Evolutionary conservation across 2,329 filamentous ascomycete genomes (phyloP), one percentile per base, ranked within the genome.

Genomic region (Fusarium pseudocircinatum): DNA sequence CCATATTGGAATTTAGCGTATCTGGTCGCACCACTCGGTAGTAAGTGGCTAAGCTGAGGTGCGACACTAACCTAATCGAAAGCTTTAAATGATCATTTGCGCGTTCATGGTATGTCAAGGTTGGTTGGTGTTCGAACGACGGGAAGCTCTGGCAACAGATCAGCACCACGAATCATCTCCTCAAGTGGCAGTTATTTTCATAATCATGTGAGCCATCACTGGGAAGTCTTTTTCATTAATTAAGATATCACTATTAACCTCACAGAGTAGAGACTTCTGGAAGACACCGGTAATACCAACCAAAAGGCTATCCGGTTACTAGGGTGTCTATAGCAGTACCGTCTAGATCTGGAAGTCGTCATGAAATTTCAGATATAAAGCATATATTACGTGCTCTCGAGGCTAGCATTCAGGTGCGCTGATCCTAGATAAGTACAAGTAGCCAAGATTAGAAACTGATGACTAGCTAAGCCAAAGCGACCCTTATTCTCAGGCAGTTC

Each of bases 251-350:
- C 39, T 42, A 24, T 42, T 24, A 1, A 6, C 22, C 4, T 6
- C 5, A 4, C 14, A 9, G n/a, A 42, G n/a, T 3, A 42, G 14
- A 42, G 14, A 42, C n/a, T 24, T 15, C 39, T 42, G 6, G 15
- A 2, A 42, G n/a, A 42, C 13, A 24, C 9, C n/a, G 2, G 2
- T 7, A n/a, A n/a, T n/a, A 3, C 4, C n/a, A 10, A 24, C 13
- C 5, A 6, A 42, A n/a, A 16, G 14, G 40, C n/a, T 11, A 43
- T 9, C 9, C 5, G n/a, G n/a, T 11, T 8, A 43, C 11, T 24
- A 4, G 9, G 11, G 6, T 43, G 13, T 12, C 9, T 43, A 15
- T 9, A 24, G 6, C n/a, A 6, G 40, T 11, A 6, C 10, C 6
- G 15, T 16, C 14, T 5, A 42, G 40, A 10, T 42, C 40, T 42